A percentile compares a stretch with the other conserved stretches of the same genome.
Conservation (phyloP, 2,329 filamentous ascomycete genomes). For the Colletotrichum sp. region DNA sequence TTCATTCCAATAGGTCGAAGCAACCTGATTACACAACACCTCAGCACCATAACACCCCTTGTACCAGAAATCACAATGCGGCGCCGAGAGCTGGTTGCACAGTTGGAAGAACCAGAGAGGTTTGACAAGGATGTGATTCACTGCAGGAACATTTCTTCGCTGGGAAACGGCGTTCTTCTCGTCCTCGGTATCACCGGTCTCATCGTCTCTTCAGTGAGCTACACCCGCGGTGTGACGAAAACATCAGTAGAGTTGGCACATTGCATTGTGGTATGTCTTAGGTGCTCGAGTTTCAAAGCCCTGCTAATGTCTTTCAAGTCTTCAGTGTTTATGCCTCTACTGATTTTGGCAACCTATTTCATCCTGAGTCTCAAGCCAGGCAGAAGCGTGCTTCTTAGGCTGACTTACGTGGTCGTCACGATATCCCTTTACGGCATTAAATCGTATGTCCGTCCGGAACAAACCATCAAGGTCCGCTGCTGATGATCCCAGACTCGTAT, state of each 20-base stretch:
- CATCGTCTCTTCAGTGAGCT: background rate
- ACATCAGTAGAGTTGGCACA: background rate
- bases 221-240: background rate
- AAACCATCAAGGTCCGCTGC: background rate
- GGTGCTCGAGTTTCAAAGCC: accelerated
- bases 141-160: background rate
- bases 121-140: background rate
- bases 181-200: background rate
- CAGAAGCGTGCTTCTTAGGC: background rate
- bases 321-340: background rate
- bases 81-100: background rate
- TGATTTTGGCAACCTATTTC: background rate
- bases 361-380: background rate
- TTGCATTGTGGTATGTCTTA: background rate
- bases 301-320: background rate
- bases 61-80: background rate
- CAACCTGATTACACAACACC: background rate
- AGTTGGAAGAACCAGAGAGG: background rate
- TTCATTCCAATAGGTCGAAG: background rate
- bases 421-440: background rate
- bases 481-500: background rate
- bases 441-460: background rate
- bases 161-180: background rate
- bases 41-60: background rate
- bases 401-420: background rate